phyloP scores from a whole-genome alignment of 164 flowering plant genomes.

The Vitis riparia region DNA sequence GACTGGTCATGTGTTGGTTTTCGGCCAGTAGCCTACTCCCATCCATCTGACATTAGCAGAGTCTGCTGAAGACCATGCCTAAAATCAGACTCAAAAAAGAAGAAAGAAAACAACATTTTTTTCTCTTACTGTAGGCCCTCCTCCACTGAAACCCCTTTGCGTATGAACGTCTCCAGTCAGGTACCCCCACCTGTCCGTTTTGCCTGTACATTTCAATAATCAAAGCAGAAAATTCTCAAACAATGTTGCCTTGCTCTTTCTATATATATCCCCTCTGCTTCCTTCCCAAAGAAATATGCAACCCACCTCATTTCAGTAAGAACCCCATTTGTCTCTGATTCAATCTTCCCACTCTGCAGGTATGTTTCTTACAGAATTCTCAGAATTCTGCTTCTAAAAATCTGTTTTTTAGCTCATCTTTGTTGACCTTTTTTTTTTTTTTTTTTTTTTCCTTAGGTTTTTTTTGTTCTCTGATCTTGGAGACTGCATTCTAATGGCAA shows the following conservation, averaged over 20 bases:
- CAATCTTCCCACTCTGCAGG: too few species aligned
- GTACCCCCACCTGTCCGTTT: conserved; percentile 14
- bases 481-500: conserved; percentile 8
- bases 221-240: not conserved
- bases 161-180: not conserved
- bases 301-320: too few species aligned
- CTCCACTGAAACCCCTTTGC: conserved; percentile 6
- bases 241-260: conserved; percentile 1
- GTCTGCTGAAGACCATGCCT: not conserved
- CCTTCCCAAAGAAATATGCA: not conserved
- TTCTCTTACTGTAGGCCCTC: not conserved
- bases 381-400: not conserved
- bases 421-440: too few species aligned
- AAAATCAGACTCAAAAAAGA: conserved; percentile 1
- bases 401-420: too few species aligned
- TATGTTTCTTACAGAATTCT: too few species aligned
- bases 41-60: not conserved
- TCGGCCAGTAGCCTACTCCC: conserved; percentile 27
- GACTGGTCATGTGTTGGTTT: conserved; percentile 28
- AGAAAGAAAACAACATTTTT: not conserved
- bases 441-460: too few species aligned
- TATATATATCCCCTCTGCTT: conserved; percentile 16
- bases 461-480: too few species aligned
- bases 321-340: too few species aligned
- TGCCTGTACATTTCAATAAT: conserved; percentile 7